Base-by-base conservation (phyloP, 2,329 filamentous ascomycete genomes). In the Esteya vermicola region DNA sequence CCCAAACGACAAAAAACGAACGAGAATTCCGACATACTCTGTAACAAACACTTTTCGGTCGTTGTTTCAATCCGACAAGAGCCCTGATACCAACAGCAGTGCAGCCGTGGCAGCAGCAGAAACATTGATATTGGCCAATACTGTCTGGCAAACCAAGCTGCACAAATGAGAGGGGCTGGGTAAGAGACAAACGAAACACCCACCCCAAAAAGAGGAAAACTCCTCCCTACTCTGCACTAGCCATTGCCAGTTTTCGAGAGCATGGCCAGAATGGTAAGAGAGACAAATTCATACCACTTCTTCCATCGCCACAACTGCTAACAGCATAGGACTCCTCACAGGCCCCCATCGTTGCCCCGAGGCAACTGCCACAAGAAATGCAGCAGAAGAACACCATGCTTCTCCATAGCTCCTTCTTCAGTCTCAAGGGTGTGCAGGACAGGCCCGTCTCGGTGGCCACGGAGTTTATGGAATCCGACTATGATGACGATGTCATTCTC, bases 401-500 rank as follows among this genome's bases (percentile, higher is more conserved):
- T 36, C 53, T 63, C 21, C 65, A 68, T 48, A 71, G 76, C 57
- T 59, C 74, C 16, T 75, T 82, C 54, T 81, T 82, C 58, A 67
- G 67, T 49, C 57, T 70, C 45, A 72, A 69, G 51, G 56, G 57
- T 41, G 65, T 70, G 45, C 65, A 59, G 19, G 60, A 66, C 39
- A 62, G 80, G 43, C 81, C 81, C 30, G 57, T 72, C 28, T 88
- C 83, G 28, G 69, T 82, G 44, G 73, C 79, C 33, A 89, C 82
- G 19, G 80, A 86, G 51, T 81, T 85, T 48, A 78, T 80, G 54
- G 83, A 86, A 52, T 85, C 81, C 31, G 83, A 89, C 46, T 74
- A 68, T 62, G 70, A 75, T 32, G 83, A 86, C 47, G 78, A 82
- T 36, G 65, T 67, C 25, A 62, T 68, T 37, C 59, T 71, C 46